Base-by-base conservation (phyloP, 2,329 filamentous ascomycete species). In the Pseudofabraea citricarpa region DNA sequence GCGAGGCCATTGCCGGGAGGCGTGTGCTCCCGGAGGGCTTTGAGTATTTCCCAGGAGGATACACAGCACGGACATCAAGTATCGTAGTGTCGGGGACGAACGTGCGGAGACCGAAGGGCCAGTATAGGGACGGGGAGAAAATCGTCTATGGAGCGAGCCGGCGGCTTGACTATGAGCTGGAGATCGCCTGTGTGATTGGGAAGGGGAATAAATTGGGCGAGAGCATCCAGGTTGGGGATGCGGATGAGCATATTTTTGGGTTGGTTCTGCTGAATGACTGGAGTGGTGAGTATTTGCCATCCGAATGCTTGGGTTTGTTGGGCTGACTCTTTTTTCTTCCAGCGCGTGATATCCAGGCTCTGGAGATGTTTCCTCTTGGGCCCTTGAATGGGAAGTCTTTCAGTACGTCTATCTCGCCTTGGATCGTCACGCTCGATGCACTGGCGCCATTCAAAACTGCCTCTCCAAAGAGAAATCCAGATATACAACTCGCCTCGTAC, bases 241-340 rank as follows among this genome's bases (percentile, higher is more conserved):
- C 78, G 0, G 69, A 76, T 6, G 68, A 77, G 0, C 75, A 83
- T 50, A 77, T 83, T 13, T 83, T 83, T 56, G 79, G 80, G 0
- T 64, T 81, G n/a, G 72, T 79, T 1, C 59, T 84, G 27, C 54
- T 83, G 10, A 83, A 83, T 49, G 79, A 83, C 48, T 84, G 79
- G 79, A 74, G 68, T 40, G 66, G 64, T 64, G 45, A 54, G 59
- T 57, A 12, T 19, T 16, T 22, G 26, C 29, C 37, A 36, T 32
- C 21, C 6, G n/a, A 47, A 15, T 33, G 24, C 18, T 13, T 12
- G 20, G 9, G 13, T 5, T n/a, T 18, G 4, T 33, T 6, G 16
- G 15, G 46, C 9, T 44, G 6, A 33, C 33, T 9, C 16, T 9
- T 31, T 13, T 22, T 21, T 7, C 44, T 18, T 36, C 9, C 41